Percentiles rank a stretch among this genome's conserved stretches.
phyloP scores from a whole-genome alignment of 2,329 filamentous ascomycete genomes.

The Claviceps capensis region DNA sequence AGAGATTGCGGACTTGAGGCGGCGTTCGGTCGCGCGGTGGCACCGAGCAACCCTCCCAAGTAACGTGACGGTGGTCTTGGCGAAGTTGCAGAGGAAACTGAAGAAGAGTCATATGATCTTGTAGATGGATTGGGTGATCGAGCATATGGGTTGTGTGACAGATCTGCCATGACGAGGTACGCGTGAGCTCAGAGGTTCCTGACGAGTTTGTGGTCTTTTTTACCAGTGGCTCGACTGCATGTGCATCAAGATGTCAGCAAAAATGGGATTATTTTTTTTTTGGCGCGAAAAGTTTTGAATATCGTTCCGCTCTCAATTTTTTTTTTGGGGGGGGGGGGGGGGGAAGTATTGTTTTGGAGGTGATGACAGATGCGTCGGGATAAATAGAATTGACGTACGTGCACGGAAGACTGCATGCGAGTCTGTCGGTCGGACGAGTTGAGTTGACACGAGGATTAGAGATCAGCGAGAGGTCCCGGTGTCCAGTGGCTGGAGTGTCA shows the following conservation, averaged over 20 bases:
- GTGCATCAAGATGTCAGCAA: neutral
- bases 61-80: conserved; percentile 41
- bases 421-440: neutral
- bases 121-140: conserved; percentile 49
- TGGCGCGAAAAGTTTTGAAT: neutral
- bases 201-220: neutral
- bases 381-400: neutral
- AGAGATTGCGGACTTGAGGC: conserved; percentile 37
- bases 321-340: no score
- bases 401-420: conserved; percentile 1
- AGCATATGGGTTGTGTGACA: conserved; percentile 41
- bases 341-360: no score
- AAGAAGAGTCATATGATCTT: conserved; percentile 50
- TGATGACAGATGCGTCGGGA: neutral
- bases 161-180: conserved; percentile 33
- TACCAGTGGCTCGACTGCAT: neutral
- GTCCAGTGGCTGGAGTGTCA: neutral
- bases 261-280: neutral
- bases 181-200: neutral
- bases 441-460: neutral
- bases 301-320: no score
- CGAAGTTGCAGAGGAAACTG: conserved; percentile 47
- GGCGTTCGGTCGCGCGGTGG: conserved; percentile 35
- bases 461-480: neutral
- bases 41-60: conserved; percentile 36